Base-by-base conservation (phyloP, 345 rosid genomes). In the Garcia nutans region DNA sequence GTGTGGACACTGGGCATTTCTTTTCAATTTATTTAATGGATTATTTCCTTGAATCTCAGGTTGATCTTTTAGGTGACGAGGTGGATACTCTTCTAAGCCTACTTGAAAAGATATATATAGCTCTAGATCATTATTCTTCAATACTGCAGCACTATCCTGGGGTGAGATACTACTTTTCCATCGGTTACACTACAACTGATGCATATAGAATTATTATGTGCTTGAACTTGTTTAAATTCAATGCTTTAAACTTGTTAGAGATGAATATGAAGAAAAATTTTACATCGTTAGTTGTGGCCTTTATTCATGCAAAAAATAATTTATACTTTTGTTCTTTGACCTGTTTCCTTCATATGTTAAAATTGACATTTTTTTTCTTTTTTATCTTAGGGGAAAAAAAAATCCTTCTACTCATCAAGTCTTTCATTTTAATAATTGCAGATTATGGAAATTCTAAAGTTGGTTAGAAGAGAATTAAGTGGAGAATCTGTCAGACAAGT, bases 121-220 rank as follows among this genome's bases (percentile, higher is more conserved):
- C 93, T 3, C 87, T 96, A 22, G 97, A 96, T 82, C 97, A 96
- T 85, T 96, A 96, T 74, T 92, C 98, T 74, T 97, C 97, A 11
- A 62, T 96, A 76, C 82, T 93, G 84, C 79, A 84, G 77, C 97
- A 96, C 77, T 96, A 96, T 86, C 89, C 97, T 49, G 97, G 98
- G 56, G 99, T 96, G 87, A 88, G 90, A 47, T 54, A 22, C 76
- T 80, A 56, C 56, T 63, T 41, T 71, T 74, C 24, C 76, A 16
- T 55, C 26, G 2, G n/a, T 41, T 37, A 17, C 22, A 15, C 10
- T 33, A 16, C 41, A 37, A 37, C 41, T 69, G 26, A 8, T 17
- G 59, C 9, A 55, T 52, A 9, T 66, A 19, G 54, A 74, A 62
- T 22, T 70, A 52, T 31, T 64, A 10, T 47, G 15, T 52, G n/a